Evolutionary conservation across 139 green algal species (phyloP), one percentile per base, ranked within the genome.

Genomic region (Yamagishiella unicocca): DNA sequence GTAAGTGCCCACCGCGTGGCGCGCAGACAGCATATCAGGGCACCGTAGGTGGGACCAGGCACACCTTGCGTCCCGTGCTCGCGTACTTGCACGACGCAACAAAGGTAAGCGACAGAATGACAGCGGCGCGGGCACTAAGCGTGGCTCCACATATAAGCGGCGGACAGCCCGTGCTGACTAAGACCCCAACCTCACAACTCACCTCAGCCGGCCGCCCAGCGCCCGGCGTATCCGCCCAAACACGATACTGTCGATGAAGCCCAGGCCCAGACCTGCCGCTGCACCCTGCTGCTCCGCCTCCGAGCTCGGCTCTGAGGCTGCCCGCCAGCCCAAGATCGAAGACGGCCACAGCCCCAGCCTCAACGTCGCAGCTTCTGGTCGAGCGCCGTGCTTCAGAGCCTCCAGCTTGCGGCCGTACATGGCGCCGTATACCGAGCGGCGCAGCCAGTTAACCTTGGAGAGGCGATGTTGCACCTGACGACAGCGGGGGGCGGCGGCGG

Each of bases 171-270:
- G n/a, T n/a, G n/a, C n/a, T n/a, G n/a, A n/a, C n/a, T n/a, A n/a
- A n/a, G n/a, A n/a, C n/a, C n/a, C n/a, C n/a, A n/a, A n/a, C n/a
- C 50, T 17, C 50, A 17, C 38, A 14, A 45, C 80, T 21, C 64
- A 86, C 80, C 92, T 84, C 82, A 96, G 91, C 42, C 88, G 78
- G 7, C 95, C 95, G 21, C 95, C 95, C 73, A 96, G 91, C 67
- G 50, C 89, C 19, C 72, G 42, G 75, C 95, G 95, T 79, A 97
- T 91, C 58, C 96, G 96, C 81, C 92, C 92, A 89, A 99, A 98
- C 2, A 98, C 90, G n/a, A 97, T 54, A 35, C 88, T 75, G 95
- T 99, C 96, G 42, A 86, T 3, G 29, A 75, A 85, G n/a, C 79
- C 79, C 38, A 85, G 79, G 7, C 64, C 64, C 43, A 77, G 31